Conservation (phyloP, 2,329 filamentous ascomycete species). For the Penicillium decumbens region DNA sequence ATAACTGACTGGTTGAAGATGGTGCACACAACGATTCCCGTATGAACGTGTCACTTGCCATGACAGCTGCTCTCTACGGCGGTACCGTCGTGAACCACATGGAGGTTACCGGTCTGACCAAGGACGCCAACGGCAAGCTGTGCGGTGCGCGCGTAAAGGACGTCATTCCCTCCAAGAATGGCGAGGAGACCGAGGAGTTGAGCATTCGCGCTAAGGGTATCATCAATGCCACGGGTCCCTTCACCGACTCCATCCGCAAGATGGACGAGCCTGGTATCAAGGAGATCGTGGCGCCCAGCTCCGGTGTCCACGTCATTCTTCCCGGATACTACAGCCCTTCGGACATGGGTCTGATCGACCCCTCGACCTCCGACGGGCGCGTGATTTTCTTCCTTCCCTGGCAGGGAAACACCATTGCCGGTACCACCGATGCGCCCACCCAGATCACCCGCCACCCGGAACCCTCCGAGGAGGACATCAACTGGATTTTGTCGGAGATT, state of each 20-base stretch:
- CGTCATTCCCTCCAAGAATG: constrained; percentile 61
- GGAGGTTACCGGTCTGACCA: constrained; percentile 71
- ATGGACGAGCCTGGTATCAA: constrained; percentile 69
- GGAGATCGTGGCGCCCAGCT: constrained; percentile 80
- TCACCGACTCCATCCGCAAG: constrained; percentile 78
- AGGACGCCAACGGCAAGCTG: constrained; percentile 66
- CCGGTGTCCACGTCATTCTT: constrained; percentile 79
- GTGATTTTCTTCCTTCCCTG: constrained; percentile 92
- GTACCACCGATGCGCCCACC: constrained; percentile 76
- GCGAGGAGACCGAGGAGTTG: constrained; percentile 60
- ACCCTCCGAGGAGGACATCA: constrained; percentile 76
- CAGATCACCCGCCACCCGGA: constrained; percentile 68
- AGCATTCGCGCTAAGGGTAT: constrained; percentile 72
- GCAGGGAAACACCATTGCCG: constrained; percentile 89
- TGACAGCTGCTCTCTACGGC: constrained; percentile 84
- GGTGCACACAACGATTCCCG: constrained; percentile 87
- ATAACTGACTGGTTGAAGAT: constrained; percentile 47
- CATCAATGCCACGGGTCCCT: constrained; percentile 85
- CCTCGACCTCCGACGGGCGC: constrained; percentile 77
- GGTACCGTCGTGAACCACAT: constrained; percentile 78
- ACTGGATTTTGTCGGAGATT: constrained; percentile 83
- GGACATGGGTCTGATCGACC: constrained; percentile 84
- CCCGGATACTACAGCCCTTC: constrained; percentile 81
- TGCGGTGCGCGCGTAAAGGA: constrained; percentile 72
- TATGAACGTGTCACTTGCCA: constrained; percentile 84